Evolutionary conservation across 805 yeast genomes (phyloP).

Genomic region (Zygosaccharomyces rouxii): DNA sequence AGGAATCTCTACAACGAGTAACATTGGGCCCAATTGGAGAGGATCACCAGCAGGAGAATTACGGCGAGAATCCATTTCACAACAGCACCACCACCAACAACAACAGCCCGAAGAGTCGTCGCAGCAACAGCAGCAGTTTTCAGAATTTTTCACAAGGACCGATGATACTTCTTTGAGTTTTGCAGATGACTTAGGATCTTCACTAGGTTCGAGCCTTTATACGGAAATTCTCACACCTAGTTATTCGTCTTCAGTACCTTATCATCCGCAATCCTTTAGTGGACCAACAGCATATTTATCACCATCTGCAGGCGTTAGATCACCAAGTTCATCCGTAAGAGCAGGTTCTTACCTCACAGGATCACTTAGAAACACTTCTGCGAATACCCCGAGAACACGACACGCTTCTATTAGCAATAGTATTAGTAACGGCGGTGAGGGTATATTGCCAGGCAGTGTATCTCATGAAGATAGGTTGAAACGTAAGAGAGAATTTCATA

Average conservation of each 20-base stretch:
- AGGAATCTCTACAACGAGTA: background rate
- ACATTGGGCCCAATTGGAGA: background rate
- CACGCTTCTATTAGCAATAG: conserved; percentile 32
- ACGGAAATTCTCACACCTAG: conserved; percentile 26
- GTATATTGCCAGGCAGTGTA: conserved; percentile 18
- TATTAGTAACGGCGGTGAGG: conserved; percentile 18
- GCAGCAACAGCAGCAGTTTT: conserved; percentile 3
- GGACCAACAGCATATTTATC: conserved; percentile 18
- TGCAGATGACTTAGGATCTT: conserved; percentile 30
- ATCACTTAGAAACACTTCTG: conserved; percentile 27
- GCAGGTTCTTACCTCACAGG: conserved; percentile 29
- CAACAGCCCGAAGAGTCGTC: background rate
- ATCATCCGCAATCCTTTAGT: conserved; percentile 24
- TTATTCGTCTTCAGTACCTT: conserved; percentile 27
- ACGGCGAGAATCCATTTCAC: background rate
- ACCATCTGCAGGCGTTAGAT: conserved; percentile 22
- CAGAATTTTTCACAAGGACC: conserved; percentile 18
- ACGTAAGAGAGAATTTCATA: conserved; percentile 83
- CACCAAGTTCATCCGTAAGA: conserved; percentile 35
- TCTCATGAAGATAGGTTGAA: conserved; percentile 60
- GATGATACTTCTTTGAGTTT: conserved; percentile 23
- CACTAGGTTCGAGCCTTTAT: conserved; percentile 29
- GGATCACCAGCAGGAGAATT: background rate
- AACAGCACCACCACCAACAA: background rate
- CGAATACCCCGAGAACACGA: conserved; percentile 28